Evolutionary conservation across 2,329 filamentous ascomycete genomes (phyloP), one percentile per base, ranked within the genome.

Genomic region (Annulohypoxylon truncatum): DNA sequence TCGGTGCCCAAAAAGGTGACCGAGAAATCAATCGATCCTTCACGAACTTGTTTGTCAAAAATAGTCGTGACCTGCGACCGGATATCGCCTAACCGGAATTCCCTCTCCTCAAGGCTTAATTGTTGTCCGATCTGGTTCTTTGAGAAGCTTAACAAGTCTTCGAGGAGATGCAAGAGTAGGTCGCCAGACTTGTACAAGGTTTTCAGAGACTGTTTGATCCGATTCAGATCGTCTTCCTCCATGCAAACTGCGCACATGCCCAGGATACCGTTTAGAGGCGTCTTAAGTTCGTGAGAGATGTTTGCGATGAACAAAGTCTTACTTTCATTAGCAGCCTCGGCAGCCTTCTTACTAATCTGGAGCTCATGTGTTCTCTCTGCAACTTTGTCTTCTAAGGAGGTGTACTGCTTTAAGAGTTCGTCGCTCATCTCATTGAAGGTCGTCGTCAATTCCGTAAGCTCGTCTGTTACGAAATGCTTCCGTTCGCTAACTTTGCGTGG

Each of bases 221-320:
- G 88, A 29, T 84, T 78, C 12, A 94, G 81, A 73, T 97, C 93
- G 51, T 94, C 90, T 77, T 97, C 94, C 69, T 94, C 92, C 93
- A 97, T 96, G 78, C 93, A 96, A 0, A 97, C 91, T 0, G 93
- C 92, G 71, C 91, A 94, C 91, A 97, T 96, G 64, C 96, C 96
- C 73, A 99, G 84, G 51, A 98, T 97, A 10, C 95, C 96, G 75
- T 98, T 98, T 61, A 98, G 84, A 0, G 96, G 96, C 1, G 96
- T 99, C 76, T 97, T 96, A 33, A 99, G 84, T 78, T 98, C 88
- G 72, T 90, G 88, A 0, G 89, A 91, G 53, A 98, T 97, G 73
- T 98, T 98, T 15, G 96, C 96, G 68, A 99, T 96, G 81, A 98
- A 98, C 7, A 98, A 84, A 0, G 96, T 98, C 81, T 99, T 99